These are phyloP conservation scores for Gracilaria vermiculophylla DNA, from an alignment of 23 red algal species.

Conservation along the genomic window DNA sequence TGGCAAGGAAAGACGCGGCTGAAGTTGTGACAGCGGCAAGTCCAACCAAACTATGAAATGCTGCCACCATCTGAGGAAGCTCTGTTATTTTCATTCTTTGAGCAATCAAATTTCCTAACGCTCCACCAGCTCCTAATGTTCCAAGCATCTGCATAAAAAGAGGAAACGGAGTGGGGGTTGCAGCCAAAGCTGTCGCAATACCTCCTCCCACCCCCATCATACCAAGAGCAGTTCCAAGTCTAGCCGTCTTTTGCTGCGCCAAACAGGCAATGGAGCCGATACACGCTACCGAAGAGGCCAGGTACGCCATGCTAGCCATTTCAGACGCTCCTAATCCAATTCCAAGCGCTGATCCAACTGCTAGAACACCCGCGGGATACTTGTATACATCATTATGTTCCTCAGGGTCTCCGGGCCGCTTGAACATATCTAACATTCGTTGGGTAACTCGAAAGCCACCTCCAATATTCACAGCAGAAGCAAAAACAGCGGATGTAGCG, in stretches of 20 bases:
- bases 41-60: slow-evolving; percentile 75
- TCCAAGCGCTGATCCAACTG: slow-evolving; percentile 48
- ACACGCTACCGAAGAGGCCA: slow-evolving; percentile 61
- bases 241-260: slow-evolving; percentile 67
- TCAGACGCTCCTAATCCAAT: slow-evolving; percentile 56
- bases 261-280: slow-evolving; percentile 66
- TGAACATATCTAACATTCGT: slow-evolving; percentile 81
- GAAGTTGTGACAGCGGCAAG: slow-evolving; percentile 75
- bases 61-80: slow-evolving; percentile 75
- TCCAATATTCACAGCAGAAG: slow-evolving; percentile 76
- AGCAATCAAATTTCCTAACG: slow-evolving; percentile 35
- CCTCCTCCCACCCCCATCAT: slow-evolving; percentile 65
- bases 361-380: slow-evolving; percentile 61
- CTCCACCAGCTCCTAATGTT: slow-evolving; percentile 56
- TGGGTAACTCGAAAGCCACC: slow-evolving; percentile 74
- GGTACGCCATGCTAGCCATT: slow-evolving; percentile 69
- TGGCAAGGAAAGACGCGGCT: slow-evolving; percentile 68
- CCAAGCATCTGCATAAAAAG: slow-evolving; percentile 50
- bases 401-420: slow-evolving; percentile 65
- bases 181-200: slow-evolving; percentile 58
- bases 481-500: slow-evolving; percentile 51
- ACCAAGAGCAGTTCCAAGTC: slow-evolving; percentile 53
- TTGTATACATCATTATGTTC: slow-evolving; percentile 63
- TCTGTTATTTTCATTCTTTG: slow-evolving; percentile 68
- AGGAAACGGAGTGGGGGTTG: slow-evolving; percentile 39